phyloP scores from a whole-genome alignment of 345 rosid species.

The Corchorus capsularis region DNA sequence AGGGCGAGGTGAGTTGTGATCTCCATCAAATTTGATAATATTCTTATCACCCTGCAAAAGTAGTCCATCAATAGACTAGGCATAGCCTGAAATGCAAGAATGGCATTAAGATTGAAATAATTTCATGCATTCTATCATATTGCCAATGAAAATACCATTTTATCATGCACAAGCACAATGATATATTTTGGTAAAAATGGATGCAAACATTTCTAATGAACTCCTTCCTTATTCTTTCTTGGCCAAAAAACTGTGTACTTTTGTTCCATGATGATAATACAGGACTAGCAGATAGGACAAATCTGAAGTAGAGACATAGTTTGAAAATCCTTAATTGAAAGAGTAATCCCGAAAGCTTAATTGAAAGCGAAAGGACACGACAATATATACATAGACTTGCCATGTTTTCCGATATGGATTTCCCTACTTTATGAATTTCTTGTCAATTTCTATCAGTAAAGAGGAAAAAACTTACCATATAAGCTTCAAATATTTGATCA shows the following conservation, averaged over 20 bases:
- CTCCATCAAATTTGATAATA: constrained; percentile 96
- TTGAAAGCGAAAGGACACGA: background rate
- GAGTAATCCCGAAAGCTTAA: background rate
- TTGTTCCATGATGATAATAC: background rate
- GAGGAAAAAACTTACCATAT: constrained; percentile 49
- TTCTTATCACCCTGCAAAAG: constrained; percentile 93
- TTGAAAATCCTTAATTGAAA: background rate
- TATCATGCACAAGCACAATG: constrained; percentile 1
- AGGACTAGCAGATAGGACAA: background rate
- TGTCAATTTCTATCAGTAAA: constrained; percentile 8
- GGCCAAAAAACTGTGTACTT: background rate
- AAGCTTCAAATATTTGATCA: constrained; percentile 77
- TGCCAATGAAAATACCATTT: background rate
- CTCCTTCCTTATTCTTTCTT: background rate
- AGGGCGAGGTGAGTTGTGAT: constrained; percentile 97
- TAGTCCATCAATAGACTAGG: constrained; percentile 22
- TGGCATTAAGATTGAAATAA: background rate
- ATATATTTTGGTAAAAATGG: background rate
- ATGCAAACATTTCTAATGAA: background rate
- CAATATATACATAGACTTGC: background rate
- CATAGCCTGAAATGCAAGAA: constrained; percentile 13
- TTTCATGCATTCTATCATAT: background rate
- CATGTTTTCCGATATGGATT: background rate
- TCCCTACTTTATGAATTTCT: background rate
- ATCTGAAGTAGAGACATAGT: background rate